Evolutionary conservation across 257 asterid genomes (phyloP), one percentile per base, ranked within the genome.

Genomic region (Forsythia suspensa): DNA sequence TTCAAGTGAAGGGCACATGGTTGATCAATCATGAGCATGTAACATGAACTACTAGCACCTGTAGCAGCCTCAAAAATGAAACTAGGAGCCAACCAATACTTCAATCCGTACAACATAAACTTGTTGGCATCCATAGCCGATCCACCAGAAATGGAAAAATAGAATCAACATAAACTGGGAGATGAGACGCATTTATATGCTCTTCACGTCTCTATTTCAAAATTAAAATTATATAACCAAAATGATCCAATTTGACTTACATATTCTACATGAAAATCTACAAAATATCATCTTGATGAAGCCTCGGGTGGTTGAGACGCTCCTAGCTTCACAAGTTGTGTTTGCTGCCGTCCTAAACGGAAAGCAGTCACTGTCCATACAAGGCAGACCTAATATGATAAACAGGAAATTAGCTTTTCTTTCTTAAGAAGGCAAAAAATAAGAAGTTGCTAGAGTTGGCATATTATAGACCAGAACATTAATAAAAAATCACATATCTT

Each of bases 351-450:
- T 44, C 99, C 99, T 77, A 91, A 84, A 81, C 86, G 89, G 79
- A 85, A 93, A 8, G 96, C 96, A 9, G 92, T 87, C 61, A 81
- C 81, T 71, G 92, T 84, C 99, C 99, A 95, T 74, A 86, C 36
- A 11, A 87, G 61, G 82, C 97, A 92, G 37, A 89, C 96, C 99
- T 91, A 89, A 80, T 36, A 71, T 44, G 51, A 8, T 79, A 76
- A 20, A 74, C 5, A 61, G n/a, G 57, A 39, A 70, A 20, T 44
- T 3, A 44, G 16, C 11, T 44, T 55, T 18, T 61, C 39, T 61
- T 41, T 44, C 73, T 18, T 72, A 51, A 71, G 63, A 65, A 8
- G 12, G 40, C n/a, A 73, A 34, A 44, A 43, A 44, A 52, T 42
- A 11, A 29, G 34, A 44, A 57, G 36, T 8, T 8, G 43, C 10